A percentile compares a stretch with the other conserved stretches of the same genome.
Conservation (phyloP, 2,329 filamentous ascomycete genomes). For the Fusarium verrucosum region DNA sequence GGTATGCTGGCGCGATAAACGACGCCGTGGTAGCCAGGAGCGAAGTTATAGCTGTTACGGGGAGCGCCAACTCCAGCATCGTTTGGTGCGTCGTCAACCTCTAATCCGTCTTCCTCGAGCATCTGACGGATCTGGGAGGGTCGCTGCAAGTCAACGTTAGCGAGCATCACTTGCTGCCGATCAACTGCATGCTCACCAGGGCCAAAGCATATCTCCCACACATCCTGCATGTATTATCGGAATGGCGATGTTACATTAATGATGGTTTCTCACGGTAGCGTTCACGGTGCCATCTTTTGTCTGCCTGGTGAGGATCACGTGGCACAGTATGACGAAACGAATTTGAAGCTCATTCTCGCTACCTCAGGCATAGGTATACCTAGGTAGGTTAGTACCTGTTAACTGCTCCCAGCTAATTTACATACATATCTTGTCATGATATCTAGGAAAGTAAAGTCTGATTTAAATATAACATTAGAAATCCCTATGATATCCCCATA, state of each 20-base stretch:
- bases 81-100: constrained; percentile 73
- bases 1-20: constrained; percentile 83
- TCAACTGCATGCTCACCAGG: constrained; percentile 41
- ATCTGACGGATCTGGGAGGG: constrained; percentile 78
- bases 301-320: constrained; percentile 10
- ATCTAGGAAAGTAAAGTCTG: background rate
- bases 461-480: background rate
- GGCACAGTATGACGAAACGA: constrained; percentile 3
- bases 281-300: constrained; percentile 7
- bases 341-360: too few relatives aligned
- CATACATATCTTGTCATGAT: too few relatives aligned
- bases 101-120: constrained; percentile 78
- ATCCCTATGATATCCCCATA: constrained; percentile 24
- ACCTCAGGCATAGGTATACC: too few relatives aligned
- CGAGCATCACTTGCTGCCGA: background rate
- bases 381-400: too few relatives aligned
- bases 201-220: constrained; percentile 52
- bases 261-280: background rate
- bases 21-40: constrained; percentile 84
- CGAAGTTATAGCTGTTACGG: constrained; percentile 89
- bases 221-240: constrained; percentile 37
- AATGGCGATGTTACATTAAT: background rate
- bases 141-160: constrained; percentile 61
- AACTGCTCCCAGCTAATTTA: too few relatives aligned
- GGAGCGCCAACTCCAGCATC: constrained; percentile 70